Conservation (phyloP, 2,329 filamentous ascomycete species). For the Trichophyton simii region DNA sequence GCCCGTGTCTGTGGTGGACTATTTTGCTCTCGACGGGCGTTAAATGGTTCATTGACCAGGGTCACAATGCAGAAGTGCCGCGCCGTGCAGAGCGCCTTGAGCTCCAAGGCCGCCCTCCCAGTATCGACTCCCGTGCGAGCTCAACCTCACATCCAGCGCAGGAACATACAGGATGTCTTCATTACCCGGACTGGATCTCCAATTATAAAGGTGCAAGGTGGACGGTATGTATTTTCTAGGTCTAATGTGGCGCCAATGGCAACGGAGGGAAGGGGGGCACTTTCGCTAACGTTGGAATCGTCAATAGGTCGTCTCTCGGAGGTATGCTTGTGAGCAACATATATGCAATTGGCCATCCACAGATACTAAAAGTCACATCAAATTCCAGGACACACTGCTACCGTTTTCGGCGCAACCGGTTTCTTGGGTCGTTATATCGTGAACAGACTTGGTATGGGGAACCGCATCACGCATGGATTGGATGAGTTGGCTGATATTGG, state of each 20-base stretch:
- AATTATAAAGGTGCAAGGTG: slow-evolving; percentile 75
- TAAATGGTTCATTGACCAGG: slow-evolving; percentile 16
- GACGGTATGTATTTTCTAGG: slow-evolving; percentile 51
- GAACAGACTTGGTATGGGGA: slow-evolving; percentile 63
- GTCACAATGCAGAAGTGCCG: slow-evolving; percentile 36
- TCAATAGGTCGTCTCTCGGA: slow-evolving; percentile 64
- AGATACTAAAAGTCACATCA: background rate
- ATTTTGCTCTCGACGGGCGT: slow-evolving; percentile 9
- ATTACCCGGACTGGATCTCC: slow-evolving; percentile 96
- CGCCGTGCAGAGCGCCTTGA: slow-evolving; percentile 31
- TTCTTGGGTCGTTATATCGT: slow-evolving; percentile 96
- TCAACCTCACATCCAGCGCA: slow-evolving; percentile 34
- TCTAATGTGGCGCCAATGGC: background rate
- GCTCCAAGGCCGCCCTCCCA: slow-evolving; percentile 27
- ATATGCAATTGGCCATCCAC: background rate
- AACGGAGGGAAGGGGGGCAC: slow-evolving; percentile 7
- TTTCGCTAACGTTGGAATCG: slow-evolving; percentile 16
- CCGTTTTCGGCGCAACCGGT: slow-evolving; percentile 94
- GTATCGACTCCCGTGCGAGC: slow-evolving; percentile 18
- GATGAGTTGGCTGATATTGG: slow-evolving; percentile 21
- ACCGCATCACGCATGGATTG: background rate
- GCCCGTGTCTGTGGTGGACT: background rate
- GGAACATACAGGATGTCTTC: slow-evolving; percentile 62
- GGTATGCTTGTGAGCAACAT: slow-evolving; percentile 41
- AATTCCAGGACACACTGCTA: slow-evolving; percentile 72